Conservation (phyloP, 768 basidiomycete genomes). For the Punctularia strigosozonata region DNA sequence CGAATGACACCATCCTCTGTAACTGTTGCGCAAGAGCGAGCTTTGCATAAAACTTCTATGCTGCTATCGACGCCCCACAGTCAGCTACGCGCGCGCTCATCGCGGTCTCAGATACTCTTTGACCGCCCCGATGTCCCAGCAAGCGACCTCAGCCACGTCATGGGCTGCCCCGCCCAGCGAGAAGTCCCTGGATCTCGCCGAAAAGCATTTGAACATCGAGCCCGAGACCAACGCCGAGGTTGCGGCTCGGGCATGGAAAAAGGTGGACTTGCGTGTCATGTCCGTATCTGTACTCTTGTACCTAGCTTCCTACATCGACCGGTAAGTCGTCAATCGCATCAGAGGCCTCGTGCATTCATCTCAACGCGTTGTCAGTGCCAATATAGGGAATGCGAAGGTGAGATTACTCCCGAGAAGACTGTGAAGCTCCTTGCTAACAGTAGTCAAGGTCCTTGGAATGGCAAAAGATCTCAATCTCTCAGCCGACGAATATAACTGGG, state of each 20-base stretch:
- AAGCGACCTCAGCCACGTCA: too few relatives aligned
- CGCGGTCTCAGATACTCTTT: too few relatives aligned
- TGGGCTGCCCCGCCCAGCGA: too few relatives aligned
- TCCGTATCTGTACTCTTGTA: constrained; percentile 7
- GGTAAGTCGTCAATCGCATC: constrained; percentile 1
- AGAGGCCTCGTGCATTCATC: neutral
- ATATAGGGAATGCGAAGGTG: constrained; percentile 24
- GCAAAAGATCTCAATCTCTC: constrained; percentile 12
- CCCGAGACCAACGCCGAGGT: constrained; percentile 1
- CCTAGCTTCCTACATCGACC: constrained; percentile 7
- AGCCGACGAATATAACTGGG: constrained; percentile 6
- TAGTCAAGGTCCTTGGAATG: constrained; percentile 17
- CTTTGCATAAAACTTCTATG: too few relatives aligned
- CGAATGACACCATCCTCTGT: too few relatives aligned
- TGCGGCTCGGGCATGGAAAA: constrained; percentile 7
- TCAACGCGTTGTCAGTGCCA: constrained; percentile 10
- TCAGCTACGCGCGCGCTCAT: too few relatives aligned
- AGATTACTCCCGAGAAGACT: too few relatives aligned
- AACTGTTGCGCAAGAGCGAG: too few relatives aligned
- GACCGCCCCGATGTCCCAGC: too few relatives aligned
- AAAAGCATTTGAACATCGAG: neutral
- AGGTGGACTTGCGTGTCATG: constrained; percentile 9
- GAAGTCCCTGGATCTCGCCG: neutral
- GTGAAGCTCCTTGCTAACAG: too few relatives aligned
- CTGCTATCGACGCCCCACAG: too few relatives aligned